A percentile compares a stretch with the other conserved stretches of the same genome.
phyloP scores from a whole-genome alignment of 1,284 basidiomycete genomes.

The Athelia sp. region DNA sequence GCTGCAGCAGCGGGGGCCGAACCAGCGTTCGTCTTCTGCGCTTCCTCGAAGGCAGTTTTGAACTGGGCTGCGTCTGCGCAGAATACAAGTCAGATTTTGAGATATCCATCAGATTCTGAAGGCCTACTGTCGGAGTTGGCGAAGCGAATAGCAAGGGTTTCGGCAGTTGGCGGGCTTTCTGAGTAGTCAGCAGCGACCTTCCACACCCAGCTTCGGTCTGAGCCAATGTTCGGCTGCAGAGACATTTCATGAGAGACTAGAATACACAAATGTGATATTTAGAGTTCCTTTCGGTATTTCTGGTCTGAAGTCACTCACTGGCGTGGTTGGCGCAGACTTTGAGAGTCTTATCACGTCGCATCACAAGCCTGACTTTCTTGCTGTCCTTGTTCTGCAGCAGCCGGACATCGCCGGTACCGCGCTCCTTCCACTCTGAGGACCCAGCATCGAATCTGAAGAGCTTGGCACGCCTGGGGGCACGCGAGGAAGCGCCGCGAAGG shows the following conservation, averaged over 20 bases:
- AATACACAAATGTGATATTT: too few relatives aligned
- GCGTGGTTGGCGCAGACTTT: constrained; percentile 99
- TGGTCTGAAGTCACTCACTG: constrained; percentile 53
- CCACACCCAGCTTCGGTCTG: constrained; percentile 99
- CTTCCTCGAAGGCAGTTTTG: constrained; percentile 84
- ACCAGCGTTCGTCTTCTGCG: constrained; percentile 65
- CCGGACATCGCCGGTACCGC: constrained; percentile 90
- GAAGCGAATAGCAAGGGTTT: constrained; percentile 98
- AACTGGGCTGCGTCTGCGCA: constrained; percentile 78
- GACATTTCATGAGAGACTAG: constrained; percentile 84
- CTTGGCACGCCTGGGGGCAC: constrained; percentile 86
- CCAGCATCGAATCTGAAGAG: constrained; percentile 91
- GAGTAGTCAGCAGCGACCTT: constrained; percentile 95
- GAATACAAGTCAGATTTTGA: constrained; percentile 7
- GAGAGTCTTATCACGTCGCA: constrained; percentile 99
- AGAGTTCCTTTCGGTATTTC: constrained; percentile 33
- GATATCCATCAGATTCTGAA: constrained; percentile 11
- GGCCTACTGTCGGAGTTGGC: constrained; percentile 93
- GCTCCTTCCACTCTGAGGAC: constrained; percentile 94
- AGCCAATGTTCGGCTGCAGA: constrained; percentile 97
- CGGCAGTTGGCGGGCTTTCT: constrained; percentile 82
- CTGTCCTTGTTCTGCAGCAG: constrained; percentile 85
- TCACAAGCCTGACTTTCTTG: constrained; percentile 93
- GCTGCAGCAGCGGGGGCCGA: constrained; percentile 24
- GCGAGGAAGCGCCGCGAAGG: constrained; percentile 7